These are phyloP conservation scores for Penstemon newberryi DNA, from an alignment of 257 asterid genomes.

Conservation along the genomic window DNA sequence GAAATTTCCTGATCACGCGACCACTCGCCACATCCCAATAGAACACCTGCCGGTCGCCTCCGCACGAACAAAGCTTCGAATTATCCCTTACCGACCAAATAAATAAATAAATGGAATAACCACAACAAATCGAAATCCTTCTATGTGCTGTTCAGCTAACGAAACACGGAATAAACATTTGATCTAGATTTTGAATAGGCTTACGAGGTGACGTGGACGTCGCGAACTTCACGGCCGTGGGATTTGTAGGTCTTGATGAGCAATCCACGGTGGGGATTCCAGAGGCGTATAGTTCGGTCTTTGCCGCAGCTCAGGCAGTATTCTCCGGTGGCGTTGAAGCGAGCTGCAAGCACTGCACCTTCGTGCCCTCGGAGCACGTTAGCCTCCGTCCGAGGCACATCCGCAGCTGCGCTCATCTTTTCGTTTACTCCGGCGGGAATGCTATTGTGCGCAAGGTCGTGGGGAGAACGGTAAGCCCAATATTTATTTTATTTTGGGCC, in stretches of 20 bases:
- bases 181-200: neutral
- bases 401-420: slow-evolving; percentile 41
- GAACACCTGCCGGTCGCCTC: slow-evolving; percentile 94
- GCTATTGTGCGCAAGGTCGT: slow-evolving; percentile 15
- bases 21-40: slow-evolving; percentile 97
- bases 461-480: neutral
- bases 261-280: slow-evolving; percentile 97
- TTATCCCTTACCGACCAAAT: slow-evolving; percentile 53
- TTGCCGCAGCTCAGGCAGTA: slow-evolving; percentile 93
- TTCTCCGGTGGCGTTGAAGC: slow-evolving; percentile 88
- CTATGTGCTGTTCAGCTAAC: neutral
- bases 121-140: neutral
- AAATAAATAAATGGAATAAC: neutral
- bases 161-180: neutral
- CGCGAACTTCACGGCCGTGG: slow-evolving; percentile 96
- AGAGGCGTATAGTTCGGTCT: slow-evolving; percentile 88
- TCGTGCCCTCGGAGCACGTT: slow-evolving; percentile 84
- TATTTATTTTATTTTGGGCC: neutral
- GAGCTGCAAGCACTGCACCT: slow-evolving; percentile 92
- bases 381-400: slow-evolving; percentile 67
- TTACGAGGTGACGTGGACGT: slow-evolving; percentile 80
- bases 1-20: slow-evolving; percentile 85
- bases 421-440: neutral
- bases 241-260: slow-evolving; percentile 90
- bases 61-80: slow-evolving; percentile 85